Conservation (phyloP, 495 filamentous ascomycete species). For the Hypoxylon cercidicola region DNA sequence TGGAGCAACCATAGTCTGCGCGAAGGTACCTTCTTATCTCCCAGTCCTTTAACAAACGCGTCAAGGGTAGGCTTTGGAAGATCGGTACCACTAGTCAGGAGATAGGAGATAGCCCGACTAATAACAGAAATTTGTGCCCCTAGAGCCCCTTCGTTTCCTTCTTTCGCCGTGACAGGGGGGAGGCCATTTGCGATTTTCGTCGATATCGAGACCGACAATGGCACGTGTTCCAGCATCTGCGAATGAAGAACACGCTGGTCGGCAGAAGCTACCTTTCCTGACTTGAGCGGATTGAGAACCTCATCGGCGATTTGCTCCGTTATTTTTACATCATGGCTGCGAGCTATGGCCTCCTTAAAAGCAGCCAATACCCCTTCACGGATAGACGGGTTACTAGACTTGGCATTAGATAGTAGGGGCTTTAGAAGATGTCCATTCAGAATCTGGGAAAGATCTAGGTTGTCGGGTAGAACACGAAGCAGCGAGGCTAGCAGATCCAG, state of each 20-base stretch:
- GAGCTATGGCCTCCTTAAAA: constrained; percentile 71
- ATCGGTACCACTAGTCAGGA: constrained; percentile 66
- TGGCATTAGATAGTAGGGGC: constrained; percentile 84
- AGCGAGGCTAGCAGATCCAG: constrained; percentile 79
- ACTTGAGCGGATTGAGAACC: constrained; percentile 78
- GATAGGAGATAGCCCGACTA: constrained; percentile 65
- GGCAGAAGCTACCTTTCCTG: constrained; percentile 78
- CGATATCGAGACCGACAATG: constrained; percentile 64
- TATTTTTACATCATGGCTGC: constrained; percentile 64
- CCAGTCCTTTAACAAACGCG: constrained; percentile 79
- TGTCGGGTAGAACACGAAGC: constrained; percentile 70
- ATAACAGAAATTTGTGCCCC: constrained; percentile 78
- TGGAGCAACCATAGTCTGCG: constrained; percentile 84
- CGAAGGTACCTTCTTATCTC: constrained; percentile 82
- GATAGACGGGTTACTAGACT: constrained; percentile 83
- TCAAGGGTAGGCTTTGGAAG: constrained; percentile 72
- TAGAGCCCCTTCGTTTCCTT: constrained; percentile 85
- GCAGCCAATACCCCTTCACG: constrained; percentile 77
- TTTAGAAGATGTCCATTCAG: constrained; percentile 78
- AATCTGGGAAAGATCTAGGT: constrained; percentile 79
- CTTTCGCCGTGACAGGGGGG: constrained; percentile 72
- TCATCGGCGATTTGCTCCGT: constrained; percentile 78
- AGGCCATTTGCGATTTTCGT: constrained; percentile 73
- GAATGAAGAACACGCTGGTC: constrained; percentile 85
- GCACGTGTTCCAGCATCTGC: constrained; percentile 75